These are phyloP conservation scores for Teratosphaeria zuluensis DNA, from an alignment of 2,329 filamentous ascomycete species.

Conservation along the genomic window DNA sequence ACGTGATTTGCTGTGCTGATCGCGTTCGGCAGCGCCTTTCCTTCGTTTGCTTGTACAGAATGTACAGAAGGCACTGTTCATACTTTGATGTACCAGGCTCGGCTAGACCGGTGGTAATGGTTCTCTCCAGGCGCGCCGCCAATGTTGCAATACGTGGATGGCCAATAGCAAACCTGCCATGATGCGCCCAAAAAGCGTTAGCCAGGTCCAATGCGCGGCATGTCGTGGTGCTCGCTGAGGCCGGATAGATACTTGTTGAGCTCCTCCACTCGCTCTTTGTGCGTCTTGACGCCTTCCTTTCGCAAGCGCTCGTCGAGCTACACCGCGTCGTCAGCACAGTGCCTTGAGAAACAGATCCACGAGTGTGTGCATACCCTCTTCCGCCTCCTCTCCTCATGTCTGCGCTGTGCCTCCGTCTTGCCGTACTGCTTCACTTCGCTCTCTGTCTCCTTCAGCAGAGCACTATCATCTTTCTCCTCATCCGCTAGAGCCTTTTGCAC, in stretches of 20 bases:
- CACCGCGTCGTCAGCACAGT: constrained; percentile 1
- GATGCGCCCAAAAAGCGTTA: constrained; percentile 27
- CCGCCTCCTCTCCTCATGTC: constrained; percentile 69
- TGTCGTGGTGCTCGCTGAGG: constrained; percentile 95
- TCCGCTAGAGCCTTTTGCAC: constrained; percentile 26
- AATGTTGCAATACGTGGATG: background rate
- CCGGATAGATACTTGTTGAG: constrained; percentile 87
- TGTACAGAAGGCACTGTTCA: background rate
- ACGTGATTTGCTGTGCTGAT: background rate
- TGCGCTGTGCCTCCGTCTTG: constrained; percentile 78
- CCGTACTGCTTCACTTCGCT: constrained; percentile 17
- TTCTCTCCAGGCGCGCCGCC: background rate
- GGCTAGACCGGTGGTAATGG: background rate
- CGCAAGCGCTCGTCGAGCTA: constrained; percentile 74
- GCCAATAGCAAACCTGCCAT: background rate
- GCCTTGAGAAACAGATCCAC: background rate
- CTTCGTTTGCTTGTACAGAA: background rate
- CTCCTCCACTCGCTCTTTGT: constrained; percentile 93
- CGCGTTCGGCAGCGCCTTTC: background rate
- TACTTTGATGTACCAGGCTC: background rate
- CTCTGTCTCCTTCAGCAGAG: constrained; percentile 11
- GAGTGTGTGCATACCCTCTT: constrained; percentile 55
- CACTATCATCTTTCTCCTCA: constrained; percentile 16
- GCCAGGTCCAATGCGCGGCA: constrained; percentile 55
- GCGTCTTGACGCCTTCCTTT: constrained; percentile 83